phyloP scores from a whole-genome alignment of 2,329 filamentous ascomycete species.

The Aspergillus jensenii region DNA sequence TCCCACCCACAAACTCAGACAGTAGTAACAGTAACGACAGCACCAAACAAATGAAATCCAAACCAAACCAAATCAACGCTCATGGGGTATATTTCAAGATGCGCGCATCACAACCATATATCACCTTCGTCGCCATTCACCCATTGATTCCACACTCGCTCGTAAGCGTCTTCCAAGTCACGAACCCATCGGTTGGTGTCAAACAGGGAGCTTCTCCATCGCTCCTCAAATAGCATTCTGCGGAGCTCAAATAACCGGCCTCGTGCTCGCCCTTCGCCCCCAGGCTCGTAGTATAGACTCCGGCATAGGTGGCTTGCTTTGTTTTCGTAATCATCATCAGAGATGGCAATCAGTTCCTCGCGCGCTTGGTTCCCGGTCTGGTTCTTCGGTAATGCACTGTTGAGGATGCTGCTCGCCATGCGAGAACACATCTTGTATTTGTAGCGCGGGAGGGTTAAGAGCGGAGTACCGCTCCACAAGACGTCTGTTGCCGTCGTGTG shows the following conservation, averaged over 20 bases:
- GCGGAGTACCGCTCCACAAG: slow-evolving; percentile 90
- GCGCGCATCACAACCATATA: slow-evolving; percentile 68
- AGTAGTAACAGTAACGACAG: neutral
- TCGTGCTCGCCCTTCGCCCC: slow-evolving; percentile 34
- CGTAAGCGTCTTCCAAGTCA: slow-evolving; percentile 86
- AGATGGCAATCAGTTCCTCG: slow-evolving; percentile 71
- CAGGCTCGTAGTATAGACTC: slow-evolving; percentile 58
- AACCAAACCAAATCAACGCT: slow-evolving; percentile 30
- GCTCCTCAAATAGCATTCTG: slow-evolving; percentile 75
- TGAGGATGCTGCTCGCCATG: slow-evolving; percentile 94
- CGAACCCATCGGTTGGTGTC: slow-evolving; percentile 88
- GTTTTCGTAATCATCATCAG: slow-evolving; percentile 82
- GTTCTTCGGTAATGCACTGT: slow-evolving; percentile 76
- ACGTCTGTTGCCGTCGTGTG: slow-evolving; percentile 97
- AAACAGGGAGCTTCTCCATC: slow-evolving; percentile 86
- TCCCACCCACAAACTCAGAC: neutral
- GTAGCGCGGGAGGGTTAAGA: slow-evolving; percentile 87
- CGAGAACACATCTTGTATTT: slow-evolving; percentile 98
- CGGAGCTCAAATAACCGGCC: slow-evolving; percentile 79
- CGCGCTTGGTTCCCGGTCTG: slow-evolving; percentile 67
- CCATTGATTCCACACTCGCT: slow-evolving; percentile 86
- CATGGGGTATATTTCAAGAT: slow-evolving; percentile 36
- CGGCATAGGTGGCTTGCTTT: slow-evolving; percentile 68
- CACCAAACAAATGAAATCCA: slow-evolving; percentile 18
- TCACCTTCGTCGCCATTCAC: slow-evolving; percentile 84